Base-by-base conservation (phyloP, 108 stramenopile genomes). In the Nitzschia sp. region DNA sequence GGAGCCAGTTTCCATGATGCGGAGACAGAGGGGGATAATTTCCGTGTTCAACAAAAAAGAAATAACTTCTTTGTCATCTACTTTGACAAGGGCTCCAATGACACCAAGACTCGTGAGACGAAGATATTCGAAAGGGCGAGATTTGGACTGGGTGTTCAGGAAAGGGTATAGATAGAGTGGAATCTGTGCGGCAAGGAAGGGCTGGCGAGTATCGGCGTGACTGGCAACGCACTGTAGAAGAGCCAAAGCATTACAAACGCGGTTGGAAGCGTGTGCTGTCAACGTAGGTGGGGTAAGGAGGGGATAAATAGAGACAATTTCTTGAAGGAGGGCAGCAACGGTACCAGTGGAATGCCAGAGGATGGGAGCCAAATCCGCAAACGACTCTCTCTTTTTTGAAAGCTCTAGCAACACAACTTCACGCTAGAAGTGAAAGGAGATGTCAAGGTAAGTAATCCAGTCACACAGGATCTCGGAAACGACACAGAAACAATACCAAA, bases 111-210 rank as follows among this genome's bases (percentile, higher is more conserved):
- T 92, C 0, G 99, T 99, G 20, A 99, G 68, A 6, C 99, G 90
- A 19, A 99, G 76, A 66, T 98, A 99, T 69, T 99, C 99, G 68
- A 98, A 99, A 2, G 99, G 98, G 0, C 97, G 81, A 5, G 88
- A 85, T 65, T 97, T 95, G 71, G 82, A 86, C 59, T 97, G 90
- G 6, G 99, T 99, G 67, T 97, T 98, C 51, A 99, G 84, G 63
- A 98, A 99, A 0, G 99, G 99, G 69, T 99, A 99, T 19, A 99
- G 83, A 58, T 98, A 99, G 39, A 99, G 83, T 15, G 98, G 97
- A 22, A 99, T 94, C 64, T 98, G 96, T 12, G 99, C 99, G 24
- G 70, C 70, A 43, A 99, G 73, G 75, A 99, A 98, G 21, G 94
- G 85, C 39, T 80, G 83, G 39, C 97, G 79, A 12, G 99, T 99